Evolutionary conservation across 768 basidiomycete species (phyloP).

Genomic region (Suillus decipiens): DNA sequence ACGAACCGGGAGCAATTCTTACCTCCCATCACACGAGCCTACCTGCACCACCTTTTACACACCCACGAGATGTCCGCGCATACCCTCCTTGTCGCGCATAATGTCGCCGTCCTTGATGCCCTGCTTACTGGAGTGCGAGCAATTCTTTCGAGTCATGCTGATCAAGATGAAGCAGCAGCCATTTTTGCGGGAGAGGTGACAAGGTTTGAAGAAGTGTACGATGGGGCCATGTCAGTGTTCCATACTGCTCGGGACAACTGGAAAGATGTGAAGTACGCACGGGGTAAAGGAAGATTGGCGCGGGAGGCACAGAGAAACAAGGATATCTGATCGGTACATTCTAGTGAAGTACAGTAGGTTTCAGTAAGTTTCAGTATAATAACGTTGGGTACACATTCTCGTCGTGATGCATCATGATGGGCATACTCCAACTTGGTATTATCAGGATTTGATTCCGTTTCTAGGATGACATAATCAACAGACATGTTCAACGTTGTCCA

Average conservation of each 20-base stretch:
- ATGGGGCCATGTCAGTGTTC: constrained; percentile 47
- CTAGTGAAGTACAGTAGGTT: neutral
- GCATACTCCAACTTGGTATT: neutral
- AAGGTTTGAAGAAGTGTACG: constrained; percentile 53
- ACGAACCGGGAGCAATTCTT: constrained; percentile 17
- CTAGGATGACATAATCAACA: neutral
- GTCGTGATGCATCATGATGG: neutral
- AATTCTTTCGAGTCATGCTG: constrained; percentile 19
- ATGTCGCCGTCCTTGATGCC: constrained; percentile 62
- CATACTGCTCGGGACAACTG: constrained; percentile 56
- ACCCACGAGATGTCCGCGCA: constrained; percentile 93
- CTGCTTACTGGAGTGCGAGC: constrained; percentile 65
- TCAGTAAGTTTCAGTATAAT: neutral
- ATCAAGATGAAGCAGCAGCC: constrained; percentile 5
- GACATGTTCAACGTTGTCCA: neutral
- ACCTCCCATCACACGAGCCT: constrained; percentile 53
- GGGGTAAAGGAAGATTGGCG: constrained; percentile 75
- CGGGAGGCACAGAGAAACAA: constrained; percentile 49
- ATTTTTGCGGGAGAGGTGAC: constrained; percentile 48
- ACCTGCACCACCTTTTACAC: constrained; percentile 81
- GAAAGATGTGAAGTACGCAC: constrained; percentile 64
- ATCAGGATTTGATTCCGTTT: neutral
- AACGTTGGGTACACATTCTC: neutral
- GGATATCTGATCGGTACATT: neutral
- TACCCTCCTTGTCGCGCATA: constrained; percentile 72